Base-by-base conservation (phyloP, 2,329 filamentous ascomycete genomes). In the Tolypocladium capitatum region DNA sequence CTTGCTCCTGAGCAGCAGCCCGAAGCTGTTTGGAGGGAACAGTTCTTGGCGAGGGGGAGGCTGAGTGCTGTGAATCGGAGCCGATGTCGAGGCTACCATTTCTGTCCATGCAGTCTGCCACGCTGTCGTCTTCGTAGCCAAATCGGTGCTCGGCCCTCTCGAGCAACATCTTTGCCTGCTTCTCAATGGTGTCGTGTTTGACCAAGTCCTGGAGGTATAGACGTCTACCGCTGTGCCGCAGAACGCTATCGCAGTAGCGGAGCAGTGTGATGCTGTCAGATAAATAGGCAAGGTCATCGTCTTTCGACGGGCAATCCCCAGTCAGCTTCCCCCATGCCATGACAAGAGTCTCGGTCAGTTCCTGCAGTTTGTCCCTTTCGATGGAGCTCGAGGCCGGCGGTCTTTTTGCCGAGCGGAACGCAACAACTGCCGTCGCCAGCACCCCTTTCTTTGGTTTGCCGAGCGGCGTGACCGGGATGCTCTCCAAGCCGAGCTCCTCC, bases 401-500 rank as follows among this genome's bases (percentile, higher is more conserved):
- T 13, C 9, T 16, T 11, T 18, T 28, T 42, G 24, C 16, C 9
- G 24, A 42, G 27, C 43, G 30, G 6, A 59, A 44, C 3, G 53
- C 46, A 5, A 53, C 16, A 2, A 67, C 53, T 8, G 45, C 38
- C 3, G 49, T 43, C 28, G 51, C 62, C 24, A 74, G 53, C 9
- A 65, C 53, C 1, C 63, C 61, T 47, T 70, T 72, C 49, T 66
- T 66, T 5, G 71, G 61, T 49, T 74, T 74, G 2, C 70, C 69
- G 11, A 70, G 63, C 1, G 66, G 58, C 2, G 71, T 73, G 24
- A 58, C 56, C 0, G 70, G 70, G 48, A 68, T 66, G 1, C 50
- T 53, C 0, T 63, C 55, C 0, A 72, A 43, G 0, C 60, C 63
- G 0, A 74, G 59, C 24, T 73, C 69, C 21, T 60, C 51, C 1